Evolutionary conservation across 306 rosid genomes (phyloP), one percentile per base, ranked within the genome.

Genomic region (Sesbania bispinosa): DNA sequence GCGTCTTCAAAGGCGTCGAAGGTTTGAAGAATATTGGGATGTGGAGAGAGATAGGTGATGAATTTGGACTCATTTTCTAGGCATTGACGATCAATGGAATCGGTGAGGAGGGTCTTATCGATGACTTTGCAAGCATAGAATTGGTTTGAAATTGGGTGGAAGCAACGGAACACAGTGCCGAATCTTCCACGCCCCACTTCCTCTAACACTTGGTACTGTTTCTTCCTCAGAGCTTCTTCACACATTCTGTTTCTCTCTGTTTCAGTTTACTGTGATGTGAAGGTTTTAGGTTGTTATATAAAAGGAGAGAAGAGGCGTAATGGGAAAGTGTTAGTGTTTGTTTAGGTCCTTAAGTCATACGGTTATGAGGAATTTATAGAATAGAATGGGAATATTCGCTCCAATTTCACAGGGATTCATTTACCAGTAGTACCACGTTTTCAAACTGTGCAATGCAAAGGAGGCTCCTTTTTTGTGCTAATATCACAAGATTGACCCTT

Each of bases 141-240:
- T 10, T 82, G 69, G 51, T 70, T 35, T 3, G 84, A 45, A 8
- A 11, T 6, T 0, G 75, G 76, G 70, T 88, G 57, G 50, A 75
- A 81, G 45, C 90, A 92, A 5, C 94, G 90, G 46, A 68, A 73
- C 8, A 92, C 85, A 21, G 79, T 88, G 65, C 90, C 96, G 79
- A 92, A 89, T 2, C 82, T 68, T 3, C 96, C 98, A 1, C 94
- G 87, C 4, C 97, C 98, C 30, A 92, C 81, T 62, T 89, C 96
- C 23, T 92, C 88, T 11, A 77, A 33, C 27, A 82, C 32, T 69
- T 86, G 78, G 88, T 89, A 92, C 10, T 82, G 66, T 11, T 54
- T 62, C 18, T 60, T 71, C 33, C 67, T 79, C 51, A 81, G 51
- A 2, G 81, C 21, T 64, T 64, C 80, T 54, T 83, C 84, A 24